Percentiles rank a stretch among this genome's conserved stretches.
These are phyloP conservation scores for Fimicolochytrium jonesii DNA, from an alignment of 192 early-diverging fungal species.

Conservation along the genomic window DNA sequence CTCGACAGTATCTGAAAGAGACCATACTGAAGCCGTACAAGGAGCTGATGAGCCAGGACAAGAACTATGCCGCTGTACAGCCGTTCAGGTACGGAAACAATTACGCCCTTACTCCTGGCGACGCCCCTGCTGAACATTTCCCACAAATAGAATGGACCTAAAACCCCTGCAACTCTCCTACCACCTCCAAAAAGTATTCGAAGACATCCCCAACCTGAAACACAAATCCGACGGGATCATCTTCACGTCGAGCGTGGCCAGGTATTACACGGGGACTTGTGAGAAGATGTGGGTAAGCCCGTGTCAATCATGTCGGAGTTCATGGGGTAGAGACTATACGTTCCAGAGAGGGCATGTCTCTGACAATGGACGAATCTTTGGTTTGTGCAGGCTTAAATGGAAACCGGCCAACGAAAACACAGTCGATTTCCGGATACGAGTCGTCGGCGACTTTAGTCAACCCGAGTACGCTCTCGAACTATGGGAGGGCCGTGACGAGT, in stretches of 20 bases:
- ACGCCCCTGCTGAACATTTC: not conserved
- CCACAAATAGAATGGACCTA: conserved; percentile 41
- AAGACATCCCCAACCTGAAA: conserved; percentile 57
- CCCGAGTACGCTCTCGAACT: conserved; percentile 10
- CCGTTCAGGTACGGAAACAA: conserved; percentile 50
- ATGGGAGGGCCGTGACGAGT: conserved; percentile 27
- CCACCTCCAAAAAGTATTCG: conserved; percentile 47
- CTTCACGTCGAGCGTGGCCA: conserved; percentile 55
- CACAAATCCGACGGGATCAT: conserved; percentile 70
- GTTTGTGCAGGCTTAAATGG: conserved; percentile 61
- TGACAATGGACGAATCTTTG: too few species aligned
- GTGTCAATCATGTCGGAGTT: not conserved
- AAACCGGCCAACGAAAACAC: conserved; percentile 59
- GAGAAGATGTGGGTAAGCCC: conserved; percentile 45
- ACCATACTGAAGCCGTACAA: conserved; percentile 65
- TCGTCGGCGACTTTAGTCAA: not conserved
- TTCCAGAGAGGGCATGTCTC: not conserved
- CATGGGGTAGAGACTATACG: too few species aligned
- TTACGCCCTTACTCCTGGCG: not conserved
- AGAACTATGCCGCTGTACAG: conserved; percentile 30
- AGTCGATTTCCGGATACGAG: conserved; percentile 49
- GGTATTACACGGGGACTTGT: conserved; percentile 50
- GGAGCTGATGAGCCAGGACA: conserved; percentile 36
- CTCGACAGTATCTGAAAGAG: conserved; percentile 53
- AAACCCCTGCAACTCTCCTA: conserved; percentile 49